These are phyloP conservation scores for Mycena rosella DNA, from an alignment of 768 basidiomycete species.

Conservation along the genomic window DNA sequence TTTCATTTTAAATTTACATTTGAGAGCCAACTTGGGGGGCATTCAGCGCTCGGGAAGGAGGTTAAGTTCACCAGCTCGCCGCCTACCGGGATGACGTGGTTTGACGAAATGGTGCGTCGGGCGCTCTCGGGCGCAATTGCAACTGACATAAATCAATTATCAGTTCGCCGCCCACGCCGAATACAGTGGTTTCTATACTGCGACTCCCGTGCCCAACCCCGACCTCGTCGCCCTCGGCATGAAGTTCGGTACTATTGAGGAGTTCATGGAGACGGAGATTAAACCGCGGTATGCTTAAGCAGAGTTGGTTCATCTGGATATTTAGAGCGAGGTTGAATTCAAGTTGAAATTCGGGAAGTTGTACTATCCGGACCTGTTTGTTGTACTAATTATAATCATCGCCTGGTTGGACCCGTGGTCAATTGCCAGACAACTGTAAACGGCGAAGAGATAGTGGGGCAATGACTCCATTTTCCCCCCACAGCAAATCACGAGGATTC, in stretches of 20 bases:
- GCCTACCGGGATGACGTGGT: background rate
- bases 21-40: background rate
- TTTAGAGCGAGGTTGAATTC: too few relatives aligned
- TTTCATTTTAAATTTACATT: background rate
- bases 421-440: too few relatives aligned
- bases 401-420: too few relatives aligned
- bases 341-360: too few relatives aligned
- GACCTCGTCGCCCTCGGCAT: conserved; percentile 20
- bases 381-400: too few relatives aligned
- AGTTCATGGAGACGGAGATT: conserved; percentile 17
- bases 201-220: conserved; percentile 14
- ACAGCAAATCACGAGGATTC: too few relatives aligned
- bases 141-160: too few relatives aligned
- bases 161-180: conserved; percentile 10
- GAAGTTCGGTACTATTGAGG: conserved; percentile 22
- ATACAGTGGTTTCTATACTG: conserved; percentile 12
- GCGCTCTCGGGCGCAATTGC: too few relatives aligned
- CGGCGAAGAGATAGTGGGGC: too few relatives aligned
- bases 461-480: too few relatives aligned
- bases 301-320: too few relatives aligned
- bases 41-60: conserved; percentile 12
- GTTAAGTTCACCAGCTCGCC: conserved; percentile 16
- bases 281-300: conserved; percentile 11
- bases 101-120: conserved; percentile 26
- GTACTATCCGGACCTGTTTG: too few relatives aligned